A percentile compares a stretch with the other conserved stretches of the same genome.
Evolutionary conservation across 83 land plant species (phyloP).

Genomic region (Picea engelmannii): DNA sequence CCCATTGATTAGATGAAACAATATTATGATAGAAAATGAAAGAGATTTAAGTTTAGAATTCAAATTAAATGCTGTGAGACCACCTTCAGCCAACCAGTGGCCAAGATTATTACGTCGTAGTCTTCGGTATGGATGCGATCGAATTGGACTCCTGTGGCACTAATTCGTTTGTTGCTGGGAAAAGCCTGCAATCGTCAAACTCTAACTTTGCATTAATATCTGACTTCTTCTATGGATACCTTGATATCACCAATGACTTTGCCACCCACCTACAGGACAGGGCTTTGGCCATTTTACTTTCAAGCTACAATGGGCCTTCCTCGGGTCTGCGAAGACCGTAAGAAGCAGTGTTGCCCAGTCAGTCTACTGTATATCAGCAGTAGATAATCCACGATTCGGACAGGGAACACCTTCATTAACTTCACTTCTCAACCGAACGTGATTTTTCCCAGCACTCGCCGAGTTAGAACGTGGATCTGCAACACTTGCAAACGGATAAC

Average conservation of each 20-base stretch:
- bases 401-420: constrained; percentile 55
- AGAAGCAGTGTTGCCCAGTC: constrained; percentile 40
- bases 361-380: constrained; percentile 33
- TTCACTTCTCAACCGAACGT: constrained; percentile 54
- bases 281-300: constrained; percentile 59
- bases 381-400: constrained; percentile 51
- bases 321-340: constrained; percentile 56
- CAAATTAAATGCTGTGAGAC: background rate
- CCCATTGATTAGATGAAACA: no score
- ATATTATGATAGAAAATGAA: background rate
- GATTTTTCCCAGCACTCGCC: constrained; percentile 48
- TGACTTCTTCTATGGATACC: constrained; percentile 2
- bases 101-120: constrained; percentile 57
- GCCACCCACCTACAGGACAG: constrained; percentile 66
- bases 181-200: background rate
- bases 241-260: constrained; percentile 11
- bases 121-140: constrained; percentile 21
- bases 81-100: constrained; percentile 74
- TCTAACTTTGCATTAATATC: no score
- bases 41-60: background rate
- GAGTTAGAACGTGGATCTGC: constrained; percentile 63
- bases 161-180: constrained; percentile 20
- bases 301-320: constrained; percentile 60
- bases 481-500: background rate
- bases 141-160: constrained; percentile 30